These are phyloP conservation scores for Jackrogersella minutella DNA, from an alignment of 495 filamentous ascomycete species.

Conservation along the genomic window DNA sequence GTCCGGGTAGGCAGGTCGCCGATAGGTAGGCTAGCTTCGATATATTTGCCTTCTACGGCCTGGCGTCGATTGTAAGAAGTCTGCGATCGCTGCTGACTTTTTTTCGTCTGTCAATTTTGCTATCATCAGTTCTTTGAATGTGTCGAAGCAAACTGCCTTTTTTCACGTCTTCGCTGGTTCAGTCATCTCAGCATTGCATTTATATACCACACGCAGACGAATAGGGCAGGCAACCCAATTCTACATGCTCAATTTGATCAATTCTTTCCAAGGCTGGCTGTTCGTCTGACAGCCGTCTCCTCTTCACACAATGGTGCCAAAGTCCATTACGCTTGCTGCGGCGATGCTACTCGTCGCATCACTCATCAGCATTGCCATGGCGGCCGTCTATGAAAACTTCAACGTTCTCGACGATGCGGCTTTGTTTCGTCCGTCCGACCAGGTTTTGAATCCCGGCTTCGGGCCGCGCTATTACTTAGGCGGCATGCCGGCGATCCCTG, in stretches of 20 bases:
- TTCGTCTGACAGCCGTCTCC: slow-evolving; percentile 15
- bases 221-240: not conserved
- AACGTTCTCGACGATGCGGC: slow-evolving; percentile 23
- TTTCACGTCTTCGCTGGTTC: not conserved
- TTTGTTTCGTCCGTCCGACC: slow-evolving; percentile 1
- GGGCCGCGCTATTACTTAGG: slow-evolving; percentile 35
- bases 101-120: slow-evolving; percentile 6
- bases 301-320: slow-evolving; percentile 26
- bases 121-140: not conserved
- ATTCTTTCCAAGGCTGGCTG: slow-evolving; percentile 26
- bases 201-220: not conserved
- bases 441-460: slow-evolving; percentile 22
- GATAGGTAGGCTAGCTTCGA: slow-evolving; percentile 27
- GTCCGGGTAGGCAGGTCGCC: slow-evolving; percentile 28
- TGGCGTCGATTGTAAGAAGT: slow-evolving; percentile 10
- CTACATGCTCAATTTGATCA: slow-evolving; percentile 23
- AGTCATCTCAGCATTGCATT: not conserved
- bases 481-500: slow-evolving; percentile 32
- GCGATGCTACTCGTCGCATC: slow-evolving; percentile 14
- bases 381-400: slow-evolving; percentile 9
- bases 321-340: not conserved
- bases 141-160: not conserved
- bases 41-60: slow-evolving; percentile 9
- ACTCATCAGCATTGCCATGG: slow-evolving; percentile 1
- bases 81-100: slow-evolving; percentile 19